Evolutionary conservation across 2,329 filamentous ascomycete species (phyloP).

Genomic region (Talaromyces sp.): DNA sequence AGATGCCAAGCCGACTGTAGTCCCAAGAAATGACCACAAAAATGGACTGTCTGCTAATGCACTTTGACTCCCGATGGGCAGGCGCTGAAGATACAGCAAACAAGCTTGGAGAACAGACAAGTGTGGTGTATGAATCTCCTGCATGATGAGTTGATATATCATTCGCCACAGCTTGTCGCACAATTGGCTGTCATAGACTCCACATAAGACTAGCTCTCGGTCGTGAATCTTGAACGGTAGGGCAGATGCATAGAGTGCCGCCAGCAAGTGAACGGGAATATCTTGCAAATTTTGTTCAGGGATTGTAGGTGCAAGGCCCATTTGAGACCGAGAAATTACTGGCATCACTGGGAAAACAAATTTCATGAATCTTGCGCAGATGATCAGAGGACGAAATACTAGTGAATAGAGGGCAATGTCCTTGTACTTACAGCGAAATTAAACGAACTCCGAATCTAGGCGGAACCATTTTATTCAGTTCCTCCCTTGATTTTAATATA

Average conservation of each 20-base stretch:
- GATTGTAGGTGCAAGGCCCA: slow-evolving; percentile 25
- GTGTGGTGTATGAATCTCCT: slow-evolving; percentile 35
- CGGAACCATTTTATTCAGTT: slow-evolving; percentile 9
- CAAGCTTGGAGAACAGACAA: slow-evolving; percentile 35
- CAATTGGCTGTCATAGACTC: slow-evolving; percentile 30
- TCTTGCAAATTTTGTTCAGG: slow-evolving; percentile 26
- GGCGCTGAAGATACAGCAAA: slow-evolving; percentile 34
- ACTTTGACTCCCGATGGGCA: slow-evolving; percentile 25
- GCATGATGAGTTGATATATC: slow-evolving; percentile 32
- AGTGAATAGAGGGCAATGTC: not conserved
- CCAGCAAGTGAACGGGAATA: slow-evolving; percentile 31
- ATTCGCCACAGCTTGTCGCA: slow-evolving; percentile 32
- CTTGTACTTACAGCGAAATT: not conserved
- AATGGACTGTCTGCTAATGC: slow-evolving; percentile 36
- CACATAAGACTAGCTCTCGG: slow-evolving; percentile 31
- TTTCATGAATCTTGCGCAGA: slow-evolving; percentile 19
- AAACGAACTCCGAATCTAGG: not conserved
- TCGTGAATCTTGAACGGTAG: slow-evolving; percentile 36
- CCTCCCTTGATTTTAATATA: slow-evolving; percentile 15
- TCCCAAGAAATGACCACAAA: slow-evolving; percentile 40
- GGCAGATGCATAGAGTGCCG: slow-evolving; percentile 36
- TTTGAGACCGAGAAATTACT: slow-evolving; percentile 34
- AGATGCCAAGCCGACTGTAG: slow-evolving; percentile 35
- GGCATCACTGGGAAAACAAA: slow-evolving; percentile 34
- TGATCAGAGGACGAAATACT: not conserved